Base-by-base conservation (phyloP, 176 grass and related monocot genomes). In the Miscanthus lutarioriparius region DNA sequence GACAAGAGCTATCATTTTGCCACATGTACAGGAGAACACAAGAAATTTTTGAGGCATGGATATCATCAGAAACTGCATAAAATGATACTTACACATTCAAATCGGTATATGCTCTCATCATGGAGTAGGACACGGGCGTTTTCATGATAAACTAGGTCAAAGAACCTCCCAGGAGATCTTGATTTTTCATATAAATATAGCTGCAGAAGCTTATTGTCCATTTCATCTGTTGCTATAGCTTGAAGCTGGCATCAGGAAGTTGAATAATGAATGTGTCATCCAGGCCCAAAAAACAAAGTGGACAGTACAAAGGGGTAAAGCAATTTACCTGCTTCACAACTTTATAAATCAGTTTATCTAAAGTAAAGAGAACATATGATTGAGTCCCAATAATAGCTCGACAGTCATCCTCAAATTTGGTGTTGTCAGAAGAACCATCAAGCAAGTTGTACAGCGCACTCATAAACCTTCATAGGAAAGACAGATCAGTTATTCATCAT, bases 331-430 rank as follows among this genome's bases (percentile, higher is more conserved):
- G 96, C 63, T 99, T 99, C 84, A 92, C 93, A 45, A 96, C 81
- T 94, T 99, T 99, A 76, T 99, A 99, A 78, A 99, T 99, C 79
- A 99, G 80, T 87, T 99, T 99, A 82, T 99, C 96, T 58, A 99
- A 89, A 78, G 96, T 99, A 72, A 99, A 99, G 28, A 99, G 86
- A 71, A 99, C 93, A 91, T 99, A 99, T 53, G 96, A 99, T 47
- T 99, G 93, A 81, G 96, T 99, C 26, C 96, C 96, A 82, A 99
- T 99, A 71, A 94, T 96, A 64, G 91, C 86, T 80, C 96, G 93
- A 38, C 96, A 99, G 26, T 99, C 96, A 84, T 99, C 96, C 87
- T 99, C 96, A 91, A 99, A 99, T 76, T 96, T 99, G 10, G 96
- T 92, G 86, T 99, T 96, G 83, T 99, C 96, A 53, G 96, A 85